Evolutionary conservation across 2,329 filamentous ascomycete genomes (phyloP).

Genomic region (Botrytis byssoidea): DNA sequence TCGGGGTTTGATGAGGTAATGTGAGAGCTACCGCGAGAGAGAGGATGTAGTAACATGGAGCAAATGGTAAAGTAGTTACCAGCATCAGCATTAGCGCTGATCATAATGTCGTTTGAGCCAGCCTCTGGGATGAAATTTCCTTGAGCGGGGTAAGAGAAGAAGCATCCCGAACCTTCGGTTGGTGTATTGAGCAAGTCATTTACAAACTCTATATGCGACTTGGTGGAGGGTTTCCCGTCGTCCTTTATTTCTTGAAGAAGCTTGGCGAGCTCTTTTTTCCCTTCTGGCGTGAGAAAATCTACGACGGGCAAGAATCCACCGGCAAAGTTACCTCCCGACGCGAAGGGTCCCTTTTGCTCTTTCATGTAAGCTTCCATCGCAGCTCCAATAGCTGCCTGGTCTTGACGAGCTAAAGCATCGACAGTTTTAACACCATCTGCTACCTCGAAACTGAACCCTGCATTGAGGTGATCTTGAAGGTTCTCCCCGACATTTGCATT

Average conservation of each 20-base stretch:
- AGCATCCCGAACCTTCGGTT: not conserved
- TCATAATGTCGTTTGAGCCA: not conserved
- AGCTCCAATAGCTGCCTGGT: not conserved
- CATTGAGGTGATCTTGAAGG: conserved; percentile 21
- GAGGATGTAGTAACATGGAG: not conserved
- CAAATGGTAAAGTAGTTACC: not conserved
- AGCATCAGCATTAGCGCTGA: not conserved
- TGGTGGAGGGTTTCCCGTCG: not conserved
- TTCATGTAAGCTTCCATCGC: not conserved
- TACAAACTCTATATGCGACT: not conserved
- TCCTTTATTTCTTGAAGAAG: not conserved
- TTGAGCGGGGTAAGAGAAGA: not conserved
- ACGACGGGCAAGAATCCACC: not conserved
- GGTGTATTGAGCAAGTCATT: not conserved
- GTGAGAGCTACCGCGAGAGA: not conserved
- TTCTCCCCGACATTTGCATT: conserved; percentile 34
- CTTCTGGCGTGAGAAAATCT: not conserved
- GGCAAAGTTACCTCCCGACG: not conserved
- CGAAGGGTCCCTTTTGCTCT: not conserved
- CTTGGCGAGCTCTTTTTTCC: not conserved
- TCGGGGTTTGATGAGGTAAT: not conserved
- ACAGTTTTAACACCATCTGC: not conserved
- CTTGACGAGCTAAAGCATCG: not conserved
- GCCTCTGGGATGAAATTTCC: not conserved
- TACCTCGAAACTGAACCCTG: not conserved